phyloP scores from a whole-genome alignment of 2,329 filamentous ascomycete species.

The Periconia sp. region DNA sequence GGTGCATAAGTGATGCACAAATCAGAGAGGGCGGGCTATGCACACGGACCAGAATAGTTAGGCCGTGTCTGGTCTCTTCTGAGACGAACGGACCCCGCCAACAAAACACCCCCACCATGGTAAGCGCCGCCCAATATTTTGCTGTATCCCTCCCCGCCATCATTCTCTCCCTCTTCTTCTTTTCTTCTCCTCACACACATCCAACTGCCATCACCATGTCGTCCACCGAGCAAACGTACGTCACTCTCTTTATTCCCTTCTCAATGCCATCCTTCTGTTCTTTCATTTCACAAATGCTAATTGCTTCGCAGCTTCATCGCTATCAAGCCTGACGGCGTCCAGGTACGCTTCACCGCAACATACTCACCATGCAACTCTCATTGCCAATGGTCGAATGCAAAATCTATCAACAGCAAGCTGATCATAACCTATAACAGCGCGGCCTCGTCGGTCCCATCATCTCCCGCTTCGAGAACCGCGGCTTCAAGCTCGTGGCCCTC shows the following conservation, averaged over 20 bases:
- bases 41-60: background rate
- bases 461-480: conserved; percentile 95
- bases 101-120: conserved; percentile 21
- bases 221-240: conserved; percentile 86
- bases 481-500: conserved; percentile 98
- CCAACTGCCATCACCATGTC: conserved; percentile 44
- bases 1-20: conserved; percentile 1
- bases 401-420: too few relatives aligned
- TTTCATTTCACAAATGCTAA: conserved; percentile 19
- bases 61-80: too few relatives aligned
- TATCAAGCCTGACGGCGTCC: conserved; percentile 99
- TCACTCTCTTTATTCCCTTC: conserved; percentile 25
- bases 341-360: conserved; percentile 61
- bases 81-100: conserved; percentile 9
- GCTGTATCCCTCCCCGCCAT: conserved; percentile 11
- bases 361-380: background rate
- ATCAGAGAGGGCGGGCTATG: conserved; percentile 10
- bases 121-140: conserved; percentile 27
- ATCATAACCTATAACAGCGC: conserved; percentile 60
- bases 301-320: conserved; percentile 83
- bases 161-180: conserved; percentile 15
- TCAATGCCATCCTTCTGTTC: background rate
- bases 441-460: conserved; percentile 98
- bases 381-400: conserved; percentile 8
- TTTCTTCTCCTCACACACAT: conserved; percentile 33